Conservation (phyloP, 2,329 filamentous ascomycete genomes). For the Pseudodiploospora longispora region DNA sequence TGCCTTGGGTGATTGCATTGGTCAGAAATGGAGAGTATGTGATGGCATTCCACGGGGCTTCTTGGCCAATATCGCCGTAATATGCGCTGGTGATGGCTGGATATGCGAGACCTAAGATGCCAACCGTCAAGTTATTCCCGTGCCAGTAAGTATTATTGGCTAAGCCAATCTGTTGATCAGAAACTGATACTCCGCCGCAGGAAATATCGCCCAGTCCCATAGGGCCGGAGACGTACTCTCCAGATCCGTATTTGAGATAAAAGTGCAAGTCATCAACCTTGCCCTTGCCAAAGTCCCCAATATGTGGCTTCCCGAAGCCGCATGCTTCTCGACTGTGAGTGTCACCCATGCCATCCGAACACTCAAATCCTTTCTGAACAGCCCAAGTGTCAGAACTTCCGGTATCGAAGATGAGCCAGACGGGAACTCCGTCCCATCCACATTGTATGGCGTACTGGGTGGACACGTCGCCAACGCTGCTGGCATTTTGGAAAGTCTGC, state of each 20-base stretch:
- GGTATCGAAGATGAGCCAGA: slow-evolving; percentile 40
- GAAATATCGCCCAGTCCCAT: slow-evolving; percentile 39
- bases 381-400: slow-evolving; percentile 47
- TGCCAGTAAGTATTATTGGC: slow-evolving; percentile 42
- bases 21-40: slow-evolving; percentile 42
- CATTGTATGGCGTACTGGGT: slow-evolving; percentile 36
- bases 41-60: slow-evolving; percentile 28
- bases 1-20: slow-evolving; percentile 38
- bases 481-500: slow-evolving; percentile 28
- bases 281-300: slow-evolving; percentile 32
- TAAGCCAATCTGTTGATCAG: slow-evolving; percentile 38
- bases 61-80: slow-evolving; percentile 29
- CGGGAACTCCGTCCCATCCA: slow-evolving; percentile 28
- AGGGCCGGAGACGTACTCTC: slow-evolving; percentile 38
- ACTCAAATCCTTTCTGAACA: slow-evolving; percentile 31
- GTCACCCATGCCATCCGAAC: slow-evolving; percentile 28
- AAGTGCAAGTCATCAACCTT: slow-evolving; percentile 36
- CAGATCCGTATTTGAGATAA: slow-evolving; percentile 38
- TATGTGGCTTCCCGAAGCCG: slow-evolving; percentile 31
- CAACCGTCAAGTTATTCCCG: slow-evolving; percentile 44
- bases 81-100: slow-evolving; percentile 42
- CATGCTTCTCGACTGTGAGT: slow-evolving; percentile 25
- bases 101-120: slow-evolving; percentile 43
- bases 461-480: slow-evolving; percentile 27
- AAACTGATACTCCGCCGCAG: slow-evolving; percentile 36